These are phyloP conservation scores for Magnolia officinalis DNA, from an alignment of 164 flowering plant genomes.

Conservation along the genomic window DNA sequence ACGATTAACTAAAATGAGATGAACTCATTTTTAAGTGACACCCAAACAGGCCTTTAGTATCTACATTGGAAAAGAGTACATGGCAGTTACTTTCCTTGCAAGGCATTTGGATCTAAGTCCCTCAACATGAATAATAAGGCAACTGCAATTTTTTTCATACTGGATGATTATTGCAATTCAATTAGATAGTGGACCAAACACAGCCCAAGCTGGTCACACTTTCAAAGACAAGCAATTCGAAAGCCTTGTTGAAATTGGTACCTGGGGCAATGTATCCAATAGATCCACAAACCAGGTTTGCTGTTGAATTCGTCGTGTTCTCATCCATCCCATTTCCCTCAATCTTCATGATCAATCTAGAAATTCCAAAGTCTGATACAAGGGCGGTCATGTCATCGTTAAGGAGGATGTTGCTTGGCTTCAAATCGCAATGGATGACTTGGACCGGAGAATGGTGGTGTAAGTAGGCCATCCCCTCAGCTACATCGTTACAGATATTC, in stretches of 20 bases:
- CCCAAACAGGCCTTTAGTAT: no score
- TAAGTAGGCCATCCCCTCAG: slow-evolving; percentile 34
- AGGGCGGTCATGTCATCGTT: slow-evolving; percentile 31
- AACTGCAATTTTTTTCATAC: no score
- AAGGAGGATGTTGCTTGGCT: slow-evolving; percentile 32
- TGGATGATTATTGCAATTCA: no score
- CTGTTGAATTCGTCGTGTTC: slow-evolving; percentile 13
- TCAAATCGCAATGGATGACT: slow-evolving; percentile 35
- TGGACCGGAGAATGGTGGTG: slow-evolving; percentile 37
- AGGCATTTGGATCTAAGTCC: no score
- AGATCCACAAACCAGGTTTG: slow-evolving; percentile 23
- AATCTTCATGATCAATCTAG: slow-evolving; percentile 26
- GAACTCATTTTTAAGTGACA: no score
- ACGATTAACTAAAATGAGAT: no score
- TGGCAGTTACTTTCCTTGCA: no score
- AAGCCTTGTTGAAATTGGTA: slow-evolving; percentile 10
- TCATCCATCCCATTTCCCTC: slow-evolving; percentile 5
- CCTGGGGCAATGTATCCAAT: slow-evolving; percentile 36
- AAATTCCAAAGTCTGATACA: slow-evolving; percentile 33
- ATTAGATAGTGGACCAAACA: no score
- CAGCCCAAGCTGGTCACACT: no score
- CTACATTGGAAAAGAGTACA: no score
- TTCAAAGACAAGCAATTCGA: no score
- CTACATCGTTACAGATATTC: slow-evolving; percentile 27
- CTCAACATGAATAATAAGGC: no score